phyloP scores from a whole-genome alignment of 495 filamentous ascomycete genomes.

The Mytilinidion resinicola region DNA sequence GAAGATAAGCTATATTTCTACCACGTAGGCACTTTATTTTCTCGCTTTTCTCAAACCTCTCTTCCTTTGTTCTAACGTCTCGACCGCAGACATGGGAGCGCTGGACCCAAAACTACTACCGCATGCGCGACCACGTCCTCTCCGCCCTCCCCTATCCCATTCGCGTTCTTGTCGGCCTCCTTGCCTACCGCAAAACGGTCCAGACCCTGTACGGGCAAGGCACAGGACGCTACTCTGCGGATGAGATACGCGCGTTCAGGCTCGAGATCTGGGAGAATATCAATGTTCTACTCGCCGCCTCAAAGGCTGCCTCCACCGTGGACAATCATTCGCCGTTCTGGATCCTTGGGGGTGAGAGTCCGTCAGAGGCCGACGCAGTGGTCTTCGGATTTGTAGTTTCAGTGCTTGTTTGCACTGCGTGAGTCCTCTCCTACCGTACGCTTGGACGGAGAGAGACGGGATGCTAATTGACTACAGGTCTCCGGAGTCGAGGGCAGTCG shows the following conservation, averaged over 20 bases:
- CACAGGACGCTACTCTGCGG: constrained; percentile 42
- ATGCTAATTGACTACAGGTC: constrained; percentile 31
- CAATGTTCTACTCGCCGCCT: constrained; percentile 34
- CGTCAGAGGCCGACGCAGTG: constrained; percentile 52
- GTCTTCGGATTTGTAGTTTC: constrained; percentile 53
- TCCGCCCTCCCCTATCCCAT: constrained; percentile 45
- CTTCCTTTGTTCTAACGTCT: constrained; percentile 3
- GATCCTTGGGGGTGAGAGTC: constrained; percentile 48
- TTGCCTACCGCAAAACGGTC: constrained; percentile 42
- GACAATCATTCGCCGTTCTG: constrained; percentile 44
- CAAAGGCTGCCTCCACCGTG: not conserved
- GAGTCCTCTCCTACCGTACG: constrained; percentile 22
- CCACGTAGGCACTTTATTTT: constrained; percentile 31
- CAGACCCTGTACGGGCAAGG: constrained; percentile 51
- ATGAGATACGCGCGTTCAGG: constrained; percentile 44
- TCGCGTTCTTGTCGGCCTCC: constrained; percentile 47
- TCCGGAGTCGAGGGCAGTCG: constrained; percentile 41
- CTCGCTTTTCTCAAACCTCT: not conserved
- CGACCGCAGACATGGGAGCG: constrained; percentile 42
- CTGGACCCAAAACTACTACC: constrained; percentile 57
- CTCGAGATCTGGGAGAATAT: constrained; percentile 50
- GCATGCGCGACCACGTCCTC: constrained; percentile 51
- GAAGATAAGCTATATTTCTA: constrained; percentile 59
- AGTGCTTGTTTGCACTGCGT: constrained; percentile 48
- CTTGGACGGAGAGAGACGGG: constrained; percentile 1